Evolutionary conservation across 352 stramenopile species (phyloP), one percentile per base, ranked within the genome.

Genomic region (Pythium myriotylum): DNA sequence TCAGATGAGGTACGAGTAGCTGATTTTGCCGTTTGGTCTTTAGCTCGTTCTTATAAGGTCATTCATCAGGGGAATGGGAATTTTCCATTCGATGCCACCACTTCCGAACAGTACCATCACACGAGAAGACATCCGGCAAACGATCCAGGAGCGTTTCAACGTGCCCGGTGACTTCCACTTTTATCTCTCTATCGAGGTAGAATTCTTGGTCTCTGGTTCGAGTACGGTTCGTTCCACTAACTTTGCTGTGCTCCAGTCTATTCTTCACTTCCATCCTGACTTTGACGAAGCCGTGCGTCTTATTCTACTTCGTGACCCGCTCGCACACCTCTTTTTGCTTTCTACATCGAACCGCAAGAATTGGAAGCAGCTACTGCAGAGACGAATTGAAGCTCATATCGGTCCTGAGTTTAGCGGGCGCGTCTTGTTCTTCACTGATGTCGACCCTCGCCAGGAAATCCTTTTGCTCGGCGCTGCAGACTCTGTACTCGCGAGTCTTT

Each of bases 251-350:
- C 19, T 41, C 22, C 60, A 92, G 84, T 85, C 79, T 1, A 79
- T 94, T 42, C 69, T 88, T n/a, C 68, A 88, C 46, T 73, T 91
- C 24, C 84, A 94, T 29, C 77, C 82, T 0, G 82, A 94, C 59
- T 92, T 92, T 58, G 82, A 91, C 40, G 47, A 58, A 16, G 77
- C 71, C 3, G 40, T 94, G 19, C 47, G 47, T 4, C 73, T 66
- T 17, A 77, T 94, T 29, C 59, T 92, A 0, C 10, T 69, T 0
- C 46, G 62, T 20, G 84, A 94, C 46, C 54, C 66, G 0, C 69
- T 77, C 10, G 82, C 80, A 5, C 73, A 82, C 54, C 16, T 94
- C 1, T 91, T 93, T 26, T 61, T 94, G 10, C 48, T 93, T 10
- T 71, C 64, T 1, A 70, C 72, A 20, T 85, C 76, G 13, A 81